Evolutionary conservation across 2,329 filamentous ascomycete genomes (phyloP).

Genomic region (Colletotrichum australisinense): DNA sequence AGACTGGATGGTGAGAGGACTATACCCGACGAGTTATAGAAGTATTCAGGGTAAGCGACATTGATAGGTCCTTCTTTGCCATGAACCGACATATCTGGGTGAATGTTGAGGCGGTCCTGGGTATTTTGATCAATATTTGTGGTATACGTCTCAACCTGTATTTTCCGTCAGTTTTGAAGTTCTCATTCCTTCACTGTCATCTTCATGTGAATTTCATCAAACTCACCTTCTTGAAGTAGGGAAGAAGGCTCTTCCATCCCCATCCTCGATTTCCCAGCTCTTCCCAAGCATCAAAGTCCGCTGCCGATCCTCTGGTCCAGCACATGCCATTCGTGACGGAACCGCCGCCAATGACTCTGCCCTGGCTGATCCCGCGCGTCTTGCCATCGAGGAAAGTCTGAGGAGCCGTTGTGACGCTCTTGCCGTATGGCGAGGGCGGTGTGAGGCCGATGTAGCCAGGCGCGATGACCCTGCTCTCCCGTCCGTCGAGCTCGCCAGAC

Average conservation of each 20-base stretch:
- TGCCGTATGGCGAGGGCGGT: conserved; percentile 39
- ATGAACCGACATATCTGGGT: conserved; percentile 44
- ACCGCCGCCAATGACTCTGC: conserved; percentile 52
- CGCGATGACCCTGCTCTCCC: conserved; percentile 32
- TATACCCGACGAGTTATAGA: conserved; percentile 53
- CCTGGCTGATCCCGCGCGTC: conserved; percentile 48
- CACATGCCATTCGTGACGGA: conserved; percentile 55
- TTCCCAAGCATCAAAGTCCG: conserved; percentile 56
- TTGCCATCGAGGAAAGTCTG: conserved; percentile 49
- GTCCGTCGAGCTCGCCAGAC: conserved; percentile 35
- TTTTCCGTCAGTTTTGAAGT: neutral
- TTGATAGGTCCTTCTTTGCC: conserved; percentile 49
- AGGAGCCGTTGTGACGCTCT: conserved; percentile 43
- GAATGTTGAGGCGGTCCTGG: conserved; percentile 40
- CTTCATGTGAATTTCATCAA: neutral
- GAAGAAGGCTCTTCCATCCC: conserved; percentile 56
- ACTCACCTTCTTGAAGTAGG: conserved; percentile 60
- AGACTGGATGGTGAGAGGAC: too few species aligned
- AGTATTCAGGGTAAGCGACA: conserved; percentile 50
- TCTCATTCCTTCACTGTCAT: neutral
- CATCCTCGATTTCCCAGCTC: conserved; percentile 53
- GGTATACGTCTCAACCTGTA: conserved; percentile 51
- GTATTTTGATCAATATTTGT: conserved; percentile 38
- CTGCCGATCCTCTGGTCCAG: conserved; percentile 51
- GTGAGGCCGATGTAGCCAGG: conserved; percentile 37